Base-by-base conservation (phyloP, 2,329 filamentous ascomycete genomes). In the Sordariomycetes sp. region DNA sequence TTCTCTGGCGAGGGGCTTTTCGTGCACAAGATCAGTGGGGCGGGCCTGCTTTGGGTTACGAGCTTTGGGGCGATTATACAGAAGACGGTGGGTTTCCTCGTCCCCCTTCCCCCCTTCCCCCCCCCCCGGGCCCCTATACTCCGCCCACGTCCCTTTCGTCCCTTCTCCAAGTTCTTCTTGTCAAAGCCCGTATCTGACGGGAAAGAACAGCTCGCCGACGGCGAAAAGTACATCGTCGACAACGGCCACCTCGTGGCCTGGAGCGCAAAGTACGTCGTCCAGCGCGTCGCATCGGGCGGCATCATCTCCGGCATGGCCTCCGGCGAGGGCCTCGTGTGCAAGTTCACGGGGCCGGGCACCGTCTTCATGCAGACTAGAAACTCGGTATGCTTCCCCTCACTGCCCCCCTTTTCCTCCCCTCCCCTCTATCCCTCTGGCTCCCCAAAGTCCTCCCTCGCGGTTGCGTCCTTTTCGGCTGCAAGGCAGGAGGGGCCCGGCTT, bases 301-400 rank as follows among this genome's bases (percentile, higher is more conserved):
- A 84, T 99, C 61, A 86, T 99, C n/a, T 92, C 89, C n/a, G 85
- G 86, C 10, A 70, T 96, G 24, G 83, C 85, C 32, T 85, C 89
- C 0, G 87, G 80, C 0, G 94, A 99, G 71, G 94, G 94, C 0
- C 74, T 97, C 39, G 91, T 96, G 3, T 99, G 94, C 76, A 95
- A 90, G 67, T 97, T 97, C 63, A 90, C 86, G 0, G 91, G 88
- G 0, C 94, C 94, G 0, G 94, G 94, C 0, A 95, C 90, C 0
- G 81, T 99, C 0, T 96, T 91, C 66, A 78, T 97, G 64, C 94
- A 99, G 72, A 97, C 94, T 1, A 81, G 94, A 61, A 97, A 96
- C 67, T 79, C 90, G 55, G 80, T 82, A 72, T 68, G 81, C 74
- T 39, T 10, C n/a, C n/a, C n/a, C n/a, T n/a, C n/a, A n/a, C n/a